These are phyloP conservation scores for Mycena latifolia DNA, from an alignment of 768 basidiomycete species.

Conservation along the genomic window DNA sequence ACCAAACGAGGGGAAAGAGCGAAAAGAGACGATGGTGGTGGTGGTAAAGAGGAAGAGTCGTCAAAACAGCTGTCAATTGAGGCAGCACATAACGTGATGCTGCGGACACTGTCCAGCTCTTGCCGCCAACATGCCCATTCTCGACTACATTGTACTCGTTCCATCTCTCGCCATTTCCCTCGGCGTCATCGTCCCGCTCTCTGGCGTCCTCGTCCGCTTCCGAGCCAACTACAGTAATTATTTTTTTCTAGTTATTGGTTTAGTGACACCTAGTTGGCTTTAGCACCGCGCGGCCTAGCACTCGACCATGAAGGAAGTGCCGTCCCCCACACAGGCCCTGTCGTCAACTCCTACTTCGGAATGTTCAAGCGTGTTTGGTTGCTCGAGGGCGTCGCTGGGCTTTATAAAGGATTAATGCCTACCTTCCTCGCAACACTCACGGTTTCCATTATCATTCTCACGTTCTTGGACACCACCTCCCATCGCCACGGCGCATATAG, in stretches of 20 bases:
- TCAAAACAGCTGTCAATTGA: background rate
- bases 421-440: constrained; percentile 62
- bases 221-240: constrained; percentile 91
- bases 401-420: constrained; percentile 85
- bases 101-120: too few relatives aligned
- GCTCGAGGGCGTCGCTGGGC: constrained; percentile 72
- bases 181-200: constrained; percentile 70
- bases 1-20: background rate
- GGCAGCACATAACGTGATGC: too few relatives aligned
- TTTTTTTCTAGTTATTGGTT: too few relatives aligned
- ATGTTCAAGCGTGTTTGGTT: constrained; percentile 80
- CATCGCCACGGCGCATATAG: constrained; percentile 76
- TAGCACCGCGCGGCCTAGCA: constrained; percentile 86
- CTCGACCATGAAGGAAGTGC: constrained; percentile 81
- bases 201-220: constrained; percentile 80
- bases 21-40: constrained; percentile 42
- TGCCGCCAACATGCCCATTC: constrained; percentile 36
- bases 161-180: constrained; percentile 65
- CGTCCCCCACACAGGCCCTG: constrained; percentile 59
- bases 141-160: constrained; percentile 55
- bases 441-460: constrained; percentile 68
- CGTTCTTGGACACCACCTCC: constrained; percentile 69
- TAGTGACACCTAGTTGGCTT: too few relatives aligned
- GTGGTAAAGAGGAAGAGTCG: constrained; percentile 34
- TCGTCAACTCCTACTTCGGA: constrained; percentile 79